Conservation (phyloP, 495 filamentous ascomycete species). For the Aspergillus nidulans region DNA sequence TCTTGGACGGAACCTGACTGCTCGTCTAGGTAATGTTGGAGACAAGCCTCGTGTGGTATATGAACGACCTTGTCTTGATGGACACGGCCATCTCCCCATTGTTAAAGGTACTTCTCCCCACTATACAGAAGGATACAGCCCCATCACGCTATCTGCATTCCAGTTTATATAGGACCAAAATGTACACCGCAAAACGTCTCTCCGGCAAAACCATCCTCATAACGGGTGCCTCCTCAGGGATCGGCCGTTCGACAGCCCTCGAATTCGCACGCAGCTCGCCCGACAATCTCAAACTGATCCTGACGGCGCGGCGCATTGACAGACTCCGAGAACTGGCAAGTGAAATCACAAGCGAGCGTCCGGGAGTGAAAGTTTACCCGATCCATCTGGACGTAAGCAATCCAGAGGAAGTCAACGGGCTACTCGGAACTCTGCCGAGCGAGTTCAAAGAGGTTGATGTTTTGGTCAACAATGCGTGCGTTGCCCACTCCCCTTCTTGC, state of each 20-base stretch:
- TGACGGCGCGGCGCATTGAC: not conserved
- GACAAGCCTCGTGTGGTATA: too few relatives aligned
- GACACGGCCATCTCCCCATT: too few relatives aligned
- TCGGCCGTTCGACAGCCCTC: not conserved
- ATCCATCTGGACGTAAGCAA: not conserved
- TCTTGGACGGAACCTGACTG: too few relatives aligned
- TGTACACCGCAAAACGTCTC: not conserved
- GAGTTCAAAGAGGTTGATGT: constrained; percentile 1
- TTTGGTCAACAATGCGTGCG: not conserved
- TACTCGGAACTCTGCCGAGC: not conserved
- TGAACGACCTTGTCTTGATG: too few relatives aligned
- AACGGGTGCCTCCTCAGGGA: not conserved
- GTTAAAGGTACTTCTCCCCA: too few relatives aligned
- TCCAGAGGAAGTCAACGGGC: not conserved
- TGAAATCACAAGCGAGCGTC: not conserved
- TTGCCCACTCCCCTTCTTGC: not conserved
- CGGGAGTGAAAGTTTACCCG: not conserved
- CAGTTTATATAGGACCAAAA: not conserved
- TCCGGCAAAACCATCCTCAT: not conserved
- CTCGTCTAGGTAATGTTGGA: too few relatives aligned
- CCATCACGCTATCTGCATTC: too few relatives aligned
- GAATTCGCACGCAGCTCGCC: not conserved
- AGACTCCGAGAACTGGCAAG: not conserved
- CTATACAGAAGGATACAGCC: too few relatives aligned
- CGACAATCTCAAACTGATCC: not conserved